Conservation (phyloP, 148 eudicot genomes). For the Cornus kousa region DNA sequence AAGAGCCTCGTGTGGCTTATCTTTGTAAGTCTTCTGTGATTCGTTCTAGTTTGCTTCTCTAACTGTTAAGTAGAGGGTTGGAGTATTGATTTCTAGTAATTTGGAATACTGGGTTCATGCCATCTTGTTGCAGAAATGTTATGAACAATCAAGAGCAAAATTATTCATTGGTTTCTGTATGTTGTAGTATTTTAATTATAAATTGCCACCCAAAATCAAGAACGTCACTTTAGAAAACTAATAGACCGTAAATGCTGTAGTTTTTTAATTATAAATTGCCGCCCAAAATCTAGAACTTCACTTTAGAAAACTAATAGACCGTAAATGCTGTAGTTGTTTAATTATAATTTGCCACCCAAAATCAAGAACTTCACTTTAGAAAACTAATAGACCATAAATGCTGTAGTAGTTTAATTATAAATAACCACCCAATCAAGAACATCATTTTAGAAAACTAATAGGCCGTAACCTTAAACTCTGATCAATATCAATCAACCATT, state of each 20-base stretch:
- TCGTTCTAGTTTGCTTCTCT: not conserved
- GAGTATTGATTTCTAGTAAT: not conserved
- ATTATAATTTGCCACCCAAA: not conserved
- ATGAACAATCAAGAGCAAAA: too few species aligned
- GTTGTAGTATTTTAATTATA: too few species aligned
- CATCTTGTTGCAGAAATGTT: not conserved
- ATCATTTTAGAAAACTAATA: not conserved
- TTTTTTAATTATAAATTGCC: not conserved
- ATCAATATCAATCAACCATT: not conserved
- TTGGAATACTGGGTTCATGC: not conserved
- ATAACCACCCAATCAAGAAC: not conserved
- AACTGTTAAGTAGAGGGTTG: not conserved
- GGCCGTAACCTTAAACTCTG: not conserved
- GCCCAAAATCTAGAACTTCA: not conserved
- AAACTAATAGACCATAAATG: too few species aligned
- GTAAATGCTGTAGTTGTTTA: too few species aligned
- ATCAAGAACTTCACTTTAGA: not conserved
- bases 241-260: too few species aligned
- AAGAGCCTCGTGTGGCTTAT: constrained; percentile 95
- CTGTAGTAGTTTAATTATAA: too few species aligned
- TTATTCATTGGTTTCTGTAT: too few species aligned
- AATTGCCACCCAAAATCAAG: not conserved
- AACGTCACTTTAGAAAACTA: not conserved
- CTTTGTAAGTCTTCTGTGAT: constrained; percentile 52
- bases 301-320: not conserved